Base-by-base conservation (phyloP, 2,329 filamentous ascomycete species). In the Botrytis aclada region DNA sequence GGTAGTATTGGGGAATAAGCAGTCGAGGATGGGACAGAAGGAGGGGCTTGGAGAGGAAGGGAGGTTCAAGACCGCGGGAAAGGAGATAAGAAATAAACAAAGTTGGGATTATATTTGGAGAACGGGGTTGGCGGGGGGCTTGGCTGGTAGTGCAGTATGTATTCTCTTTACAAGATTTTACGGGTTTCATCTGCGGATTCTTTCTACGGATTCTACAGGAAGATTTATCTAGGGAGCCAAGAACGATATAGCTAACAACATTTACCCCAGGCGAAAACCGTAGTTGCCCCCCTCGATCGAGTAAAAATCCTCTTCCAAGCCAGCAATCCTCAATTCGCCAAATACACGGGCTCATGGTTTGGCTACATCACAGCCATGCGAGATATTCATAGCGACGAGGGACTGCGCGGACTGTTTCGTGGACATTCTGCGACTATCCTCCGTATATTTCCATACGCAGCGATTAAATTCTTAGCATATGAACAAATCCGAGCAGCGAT, bases 271-370 rank as follows among this genome's bases (percentile, higher is more conserved):
- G 96, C 93, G 75, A 99, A 99, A 86, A 98, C 95, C 0, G 86
- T 97, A 10, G 97, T 99, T 54, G 96, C 94, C 37, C 96, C 96
- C 37, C 92, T 99, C 76, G 96, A 99, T 83, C 92, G 96, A 77
- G 96, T 99, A 80, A 99, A 99, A 84, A 99, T 99, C 80, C 92
- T 99, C 72, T 98, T 99, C 84, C 96, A 99, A 82, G 92, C 96
- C 70, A 94, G 92, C 80, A 98, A 96, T 80, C 96, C 96, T 4
- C 92, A 96, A 77, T 99, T 97, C 81, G 88, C 92, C 71, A 97
- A 97, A 83, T 99, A 98, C 81, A 90, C 93, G 1, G 93, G 94
- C 58, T 94, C 92, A 60, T 98, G 95, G 92, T 88, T 89, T 72
- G 96, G 96, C 66, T 90, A 97, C 32, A 88, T 89, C n/a, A 87